These are phyloP conservation scores for Citropsis articulata DNA, from an alignment of 345 rosid genomes.

Conservation along the genomic window DNA sequence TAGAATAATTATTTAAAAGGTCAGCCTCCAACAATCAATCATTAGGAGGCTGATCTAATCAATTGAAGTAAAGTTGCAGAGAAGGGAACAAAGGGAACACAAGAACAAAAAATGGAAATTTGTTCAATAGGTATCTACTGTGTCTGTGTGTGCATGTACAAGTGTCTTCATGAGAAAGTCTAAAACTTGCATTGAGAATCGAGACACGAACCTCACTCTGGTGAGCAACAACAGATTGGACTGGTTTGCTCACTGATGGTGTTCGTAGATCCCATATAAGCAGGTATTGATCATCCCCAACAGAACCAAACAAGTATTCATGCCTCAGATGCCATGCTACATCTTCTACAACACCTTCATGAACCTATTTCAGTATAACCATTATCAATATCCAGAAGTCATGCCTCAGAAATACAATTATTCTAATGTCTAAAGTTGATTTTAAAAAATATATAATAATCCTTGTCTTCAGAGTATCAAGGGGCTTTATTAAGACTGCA, in stretches of 20 bases:
- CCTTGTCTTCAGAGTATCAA: background rate
- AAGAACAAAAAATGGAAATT: background rate
- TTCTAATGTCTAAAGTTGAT: background rate
- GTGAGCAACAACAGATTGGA: slow-evolving; percentile 92
- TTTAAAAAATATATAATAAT: background rate
- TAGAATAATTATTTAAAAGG: background rate
- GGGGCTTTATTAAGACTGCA: background rate
- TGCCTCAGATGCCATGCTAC: slow-evolving; percentile 99
- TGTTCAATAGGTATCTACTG: background rate
- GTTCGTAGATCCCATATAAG: slow-evolving; percentile 91
- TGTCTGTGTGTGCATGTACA: background rate
- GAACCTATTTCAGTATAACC: slow-evolving; percentile 50
- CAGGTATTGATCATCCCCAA: slow-evolving; percentile 94
- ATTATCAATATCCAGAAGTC: background rate
- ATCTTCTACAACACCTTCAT: slow-evolving; percentile 99
- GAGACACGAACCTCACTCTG: slow-evolving; percentile 72
- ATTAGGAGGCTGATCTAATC: background rate
- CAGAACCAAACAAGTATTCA: slow-evolving; percentile 95
- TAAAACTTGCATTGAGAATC: background rate
- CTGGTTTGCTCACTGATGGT: slow-evolving; percentile 66
- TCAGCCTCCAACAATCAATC: background rate
- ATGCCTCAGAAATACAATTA: background rate
- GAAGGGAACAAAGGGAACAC: slow-evolving; percentile 6
- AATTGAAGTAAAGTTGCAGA: background rate
- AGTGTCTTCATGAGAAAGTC: background rate